Evolutionary conservation across 176 grass and related monocot species (phyloP), one percentile per base, ranked within the genome.

Genomic region (Ananas comosus): DNA sequence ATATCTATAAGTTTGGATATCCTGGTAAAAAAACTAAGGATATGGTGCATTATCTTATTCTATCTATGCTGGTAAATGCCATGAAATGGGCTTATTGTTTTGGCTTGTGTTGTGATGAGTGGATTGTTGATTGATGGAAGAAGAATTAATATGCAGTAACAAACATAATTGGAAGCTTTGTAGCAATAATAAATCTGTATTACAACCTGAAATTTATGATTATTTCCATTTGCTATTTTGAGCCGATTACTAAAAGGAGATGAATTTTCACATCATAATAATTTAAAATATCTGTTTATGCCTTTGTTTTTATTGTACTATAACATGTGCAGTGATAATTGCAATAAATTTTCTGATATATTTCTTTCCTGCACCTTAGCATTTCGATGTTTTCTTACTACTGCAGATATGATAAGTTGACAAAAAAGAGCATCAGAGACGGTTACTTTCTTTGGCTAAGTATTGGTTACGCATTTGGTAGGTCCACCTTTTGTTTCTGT

Each of bases 391-490:
- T 18, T 17, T 22, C 48, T 10, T 71, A 56, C 73, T 53, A 12
- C 48, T 86, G 73, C 68, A 95, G 91, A 80, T 95, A 66, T 72
- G 91, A 95, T 70, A 84, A 74, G 71, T 19, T 65, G 50, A 82
- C 83, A 49, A 85, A 82, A 24, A 95, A 90, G 66, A 82, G 78
- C 51, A 49, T 86, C 52, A 79, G 70, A 14, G 67, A 90, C 10
- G 87, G 91, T 13, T 90, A 95, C 72, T 95, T 90, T 72, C 78
- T 85, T 61, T 87, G 81, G 83, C 42, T 90, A 12, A 79, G 81
- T 63, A 42, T 95, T 56, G 84, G 91, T 24, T 95, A 95, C 51
- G 87, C 91, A 49, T 79, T 86, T 18, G 91, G 91, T 95, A 74
- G 4, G 74, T 59, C 67, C 54, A 73, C 79, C 67, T 51, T 33